Percentiles rank a stretch among this genome's conserved stretches.
These are phyloP conservation scores for Vitis riparia DNA, from an alignment of 164 flowering plant species.

Conservation along the genomic window DNA sequence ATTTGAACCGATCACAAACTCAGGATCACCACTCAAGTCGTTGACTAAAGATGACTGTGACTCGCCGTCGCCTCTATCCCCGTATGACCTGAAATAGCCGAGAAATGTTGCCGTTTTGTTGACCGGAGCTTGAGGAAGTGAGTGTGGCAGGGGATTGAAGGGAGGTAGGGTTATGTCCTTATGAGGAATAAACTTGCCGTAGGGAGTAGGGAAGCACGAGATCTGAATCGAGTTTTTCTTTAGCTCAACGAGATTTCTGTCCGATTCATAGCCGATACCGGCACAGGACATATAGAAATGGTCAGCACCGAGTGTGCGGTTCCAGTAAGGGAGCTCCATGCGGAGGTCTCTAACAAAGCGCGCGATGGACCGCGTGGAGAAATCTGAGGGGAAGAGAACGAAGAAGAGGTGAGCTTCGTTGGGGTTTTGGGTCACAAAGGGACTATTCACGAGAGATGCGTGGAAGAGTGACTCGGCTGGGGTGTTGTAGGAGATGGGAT, in stretches of 20 bases:
- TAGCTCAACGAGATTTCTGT: conserved; percentile 69
- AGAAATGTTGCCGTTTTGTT: conserved; percentile 18
- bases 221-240: conserved; percentile 75
- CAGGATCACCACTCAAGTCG: conserved; percentile 32
- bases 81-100: conserved; percentile 30
- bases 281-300: conserved; percentile 60
- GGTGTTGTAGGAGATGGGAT: conserved; percentile 16
- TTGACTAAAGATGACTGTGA: conserved; percentile 19
- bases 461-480: conserved; percentile 50
- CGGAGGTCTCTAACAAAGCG: conserved; percentile 44
- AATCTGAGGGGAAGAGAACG: conserved; percentile 43
- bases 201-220: conserved; percentile 51
- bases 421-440: conserved; percentile 55
- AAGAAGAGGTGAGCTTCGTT: conserved; percentile 71
- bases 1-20: conserved; percentile 45
- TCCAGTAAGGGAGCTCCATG: conserved; percentile 59
- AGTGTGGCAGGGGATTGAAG: neutral
- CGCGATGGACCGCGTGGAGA: conserved; percentile 41
- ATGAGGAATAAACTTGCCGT: conserved; percentile 63
- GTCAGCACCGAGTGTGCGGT: conserved; percentile 82
- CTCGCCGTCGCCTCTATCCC: neutral
- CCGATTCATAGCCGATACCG: conserved; percentile 52
- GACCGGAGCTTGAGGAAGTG: neutral
- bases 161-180: conserved; percentile 72
- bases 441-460: conserved; percentile 46